These are phyloP conservation scores for Sugiyamaella valdiviana DNA, from an alignment of 805 yeast genomes.

Conservation along the genomic window DNA sequence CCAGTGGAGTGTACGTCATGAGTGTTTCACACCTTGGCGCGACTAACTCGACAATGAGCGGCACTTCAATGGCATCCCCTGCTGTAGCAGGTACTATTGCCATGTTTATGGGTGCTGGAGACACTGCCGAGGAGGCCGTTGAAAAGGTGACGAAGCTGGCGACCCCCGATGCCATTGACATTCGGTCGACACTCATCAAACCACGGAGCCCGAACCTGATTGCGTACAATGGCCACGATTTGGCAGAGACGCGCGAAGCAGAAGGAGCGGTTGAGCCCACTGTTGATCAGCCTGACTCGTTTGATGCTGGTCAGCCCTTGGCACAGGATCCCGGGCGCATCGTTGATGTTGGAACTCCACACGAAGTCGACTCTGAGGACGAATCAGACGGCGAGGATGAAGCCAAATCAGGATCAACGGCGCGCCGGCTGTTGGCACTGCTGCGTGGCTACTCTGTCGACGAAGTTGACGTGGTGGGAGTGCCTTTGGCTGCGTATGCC, in stretches of 20 bases:
- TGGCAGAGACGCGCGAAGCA: conserved; percentile 43
- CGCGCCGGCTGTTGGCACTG: too few species aligned
- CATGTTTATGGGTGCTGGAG: conserved; percentile 29
- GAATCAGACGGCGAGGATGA: too few species aligned
- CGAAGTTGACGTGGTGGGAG: too few species aligned
- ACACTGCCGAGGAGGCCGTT: conserved; percentile 22
- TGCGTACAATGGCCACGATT: conserved; percentile 24
- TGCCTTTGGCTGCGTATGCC: too few species aligned
- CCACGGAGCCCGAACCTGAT: conserved; percentile 27
- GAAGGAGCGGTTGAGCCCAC: conserved; percentile 20
- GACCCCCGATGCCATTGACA: conserved; percentile 25
- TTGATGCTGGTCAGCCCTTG: not conserved
- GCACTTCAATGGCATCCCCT: conserved; percentile 31
- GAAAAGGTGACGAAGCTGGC: conserved; percentile 19
- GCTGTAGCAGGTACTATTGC: conserved; percentile 27
- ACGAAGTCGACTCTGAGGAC: too few species aligned
- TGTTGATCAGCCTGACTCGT: not conserved
- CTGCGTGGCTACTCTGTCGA: too few species aligned
- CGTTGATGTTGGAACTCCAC: too few species aligned
- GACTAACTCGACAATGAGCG: conserved; percentile 22
- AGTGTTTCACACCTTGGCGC: conserved; percentile 22
- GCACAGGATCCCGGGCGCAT: not conserved
- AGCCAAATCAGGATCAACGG: too few species aligned
- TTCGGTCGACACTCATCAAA: conserved; percentile 21
- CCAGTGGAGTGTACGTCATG: conserved; percentile 66